Conservation (phyloP, 306 rosid species). For the Urtica urens region DNA sequence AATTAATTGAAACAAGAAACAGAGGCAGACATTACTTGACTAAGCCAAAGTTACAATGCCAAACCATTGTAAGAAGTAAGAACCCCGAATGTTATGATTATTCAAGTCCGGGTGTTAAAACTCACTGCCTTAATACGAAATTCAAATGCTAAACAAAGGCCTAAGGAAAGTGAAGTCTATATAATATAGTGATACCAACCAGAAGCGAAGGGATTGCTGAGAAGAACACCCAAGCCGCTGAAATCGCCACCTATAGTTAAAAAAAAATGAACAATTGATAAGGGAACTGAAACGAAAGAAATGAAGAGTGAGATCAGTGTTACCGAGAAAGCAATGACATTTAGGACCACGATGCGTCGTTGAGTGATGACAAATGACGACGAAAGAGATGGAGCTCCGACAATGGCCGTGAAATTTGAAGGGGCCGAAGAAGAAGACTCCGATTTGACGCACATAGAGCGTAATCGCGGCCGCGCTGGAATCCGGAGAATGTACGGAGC, state of each 20-base stretch:
- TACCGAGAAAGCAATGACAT: conserved; percentile 61
- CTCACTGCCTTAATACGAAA: background rate
- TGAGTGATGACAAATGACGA: conserved; percentile 33
- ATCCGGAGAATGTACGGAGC: conserved; percentile 10
- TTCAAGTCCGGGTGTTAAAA: no score
- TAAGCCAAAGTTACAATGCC: no score
- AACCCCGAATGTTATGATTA: no score
- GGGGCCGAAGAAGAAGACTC: conserved; percentile 8
- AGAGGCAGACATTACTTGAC: no score
- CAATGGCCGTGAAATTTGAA: conserved; percentile 32
- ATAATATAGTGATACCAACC: conserved; percentile 34
- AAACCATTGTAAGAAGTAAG: no score
- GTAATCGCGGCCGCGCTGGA: conserved; percentile 11
- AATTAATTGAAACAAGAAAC: no score
- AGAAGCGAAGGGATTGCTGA: conserved; percentile 85
- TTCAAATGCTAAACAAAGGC: background rate
- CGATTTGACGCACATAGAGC: conserved; percentile 16
- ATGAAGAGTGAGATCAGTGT: background rate
- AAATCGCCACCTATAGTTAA: conserved; percentile 47
- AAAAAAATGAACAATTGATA: background rate
- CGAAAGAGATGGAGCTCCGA: conserved; percentile 29
- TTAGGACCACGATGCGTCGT: conserved; percentile 61
- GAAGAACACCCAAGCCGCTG: conserved; percentile 70
- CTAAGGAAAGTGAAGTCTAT: background rate
- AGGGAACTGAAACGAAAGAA: background rate